These are phyloP conservation scores for Helminthosporium solani DNA, from an alignment of 2,329 filamentous ascomycete genomes.

Conservation along the genomic window DNA sequence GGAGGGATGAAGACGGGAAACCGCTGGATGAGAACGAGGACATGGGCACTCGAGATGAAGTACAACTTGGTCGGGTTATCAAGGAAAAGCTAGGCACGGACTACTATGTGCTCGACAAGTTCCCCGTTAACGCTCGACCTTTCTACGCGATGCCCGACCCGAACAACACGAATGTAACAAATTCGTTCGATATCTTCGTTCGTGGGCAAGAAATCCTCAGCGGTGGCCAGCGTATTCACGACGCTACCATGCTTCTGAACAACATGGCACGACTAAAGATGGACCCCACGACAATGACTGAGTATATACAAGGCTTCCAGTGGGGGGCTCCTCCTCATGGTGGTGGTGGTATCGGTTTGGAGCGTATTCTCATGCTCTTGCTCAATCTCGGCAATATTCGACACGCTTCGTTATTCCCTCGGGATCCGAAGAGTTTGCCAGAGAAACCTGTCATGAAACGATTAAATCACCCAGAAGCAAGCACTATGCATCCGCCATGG, in stretches of 20 bases:
- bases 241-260: slow-evolving; percentile 69
- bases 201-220: slow-evolving; percentile 91
- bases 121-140: slow-evolving; percentile 77
- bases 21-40: slow-evolving; percentile 72
- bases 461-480: slow-evolving; percentile 84
- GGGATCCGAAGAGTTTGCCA: slow-evolving; percentile 85
- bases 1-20: slow-evolving; percentile 75
- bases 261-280: slow-evolving; percentile 77
- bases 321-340: slow-evolving; percentile 87
- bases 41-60: slow-evolving; percentile 81
- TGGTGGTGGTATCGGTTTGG: slow-evolving; percentile 84
- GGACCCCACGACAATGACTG: slow-evolving; percentile 78
- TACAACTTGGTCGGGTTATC: slow-evolving; percentile 78
- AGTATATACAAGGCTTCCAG: slow-evolving; percentile 86
- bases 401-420: slow-evolving; percentile 81
- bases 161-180: slow-evolving; percentile 71
- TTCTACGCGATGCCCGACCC: slow-evolving; percentile 90
- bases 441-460: slow-evolving; percentile 61
- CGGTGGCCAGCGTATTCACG: slow-evolving; percentile 90
- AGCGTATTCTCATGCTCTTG: slow-evolving; percentile 83
- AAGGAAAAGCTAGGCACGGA: slow-evolving; percentile 86
- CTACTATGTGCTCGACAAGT: slow-evolving; percentile 94
- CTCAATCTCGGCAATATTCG: slow-evolving; percentile 86
- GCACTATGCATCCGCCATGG: slow-evolving; percentile 73
- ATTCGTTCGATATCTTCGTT: slow-evolving; percentile 94